Conservation (phyloP, 805 yeast genomes). For the Candida maris region DNA sequence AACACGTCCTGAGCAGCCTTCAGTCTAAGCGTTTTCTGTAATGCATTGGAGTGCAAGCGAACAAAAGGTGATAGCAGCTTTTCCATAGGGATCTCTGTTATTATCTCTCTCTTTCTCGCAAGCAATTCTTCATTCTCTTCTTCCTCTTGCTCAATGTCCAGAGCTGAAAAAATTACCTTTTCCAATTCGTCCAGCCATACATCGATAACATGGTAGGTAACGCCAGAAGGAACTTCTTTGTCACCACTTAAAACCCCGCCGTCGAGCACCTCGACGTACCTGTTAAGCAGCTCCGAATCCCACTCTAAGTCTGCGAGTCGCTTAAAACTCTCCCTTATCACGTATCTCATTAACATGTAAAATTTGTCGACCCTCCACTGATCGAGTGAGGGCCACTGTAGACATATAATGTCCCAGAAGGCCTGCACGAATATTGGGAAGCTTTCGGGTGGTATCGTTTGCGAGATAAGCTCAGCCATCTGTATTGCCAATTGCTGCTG, state of each 20-base stretch:
- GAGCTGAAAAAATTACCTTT: slow-evolving; percentile 51
- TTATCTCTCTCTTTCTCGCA: slow-evolving; percentile 27
- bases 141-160: slow-evolving; percentile 44
- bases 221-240: slow-evolving; percentile 60
- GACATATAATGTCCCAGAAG: slow-evolving; percentile 74
- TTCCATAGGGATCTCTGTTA: slow-evolving; percentile 48
- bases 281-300: slow-evolving; percentile 44
- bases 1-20: slow-evolving; percentile 66
- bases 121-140: slow-evolving; percentile 19
- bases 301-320: slow-evolving; percentile 53
- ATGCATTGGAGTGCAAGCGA: slow-evolving; percentile 43
- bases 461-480: slow-evolving; percentile 54
- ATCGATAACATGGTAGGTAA: slow-evolving; percentile 83
- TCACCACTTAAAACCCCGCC: slow-evolving; percentile 48
- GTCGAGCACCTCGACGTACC: slow-evolving; percentile 38
- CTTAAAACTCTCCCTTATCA: slow-evolving; percentile 59
- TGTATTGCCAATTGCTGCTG: slow-evolving; percentile 80
- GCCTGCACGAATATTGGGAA: slow-evolving; percentile 57
- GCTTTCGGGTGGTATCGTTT: slow-evolving; percentile 39
- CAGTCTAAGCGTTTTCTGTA: slow-evolving; percentile 59
- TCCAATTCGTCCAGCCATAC: slow-evolving; percentile 83
- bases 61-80: slow-evolving; percentile 59
- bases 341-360: slow-evolving; percentile 75
- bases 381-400: slow-evolving; percentile 85
- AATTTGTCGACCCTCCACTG: slow-evolving; percentile 86